These are phyloP conservation scores for Kingdonia uniflora DNA, from an alignment of 164 flowering plant genomes.

Conservation along the genomic window DNA sequence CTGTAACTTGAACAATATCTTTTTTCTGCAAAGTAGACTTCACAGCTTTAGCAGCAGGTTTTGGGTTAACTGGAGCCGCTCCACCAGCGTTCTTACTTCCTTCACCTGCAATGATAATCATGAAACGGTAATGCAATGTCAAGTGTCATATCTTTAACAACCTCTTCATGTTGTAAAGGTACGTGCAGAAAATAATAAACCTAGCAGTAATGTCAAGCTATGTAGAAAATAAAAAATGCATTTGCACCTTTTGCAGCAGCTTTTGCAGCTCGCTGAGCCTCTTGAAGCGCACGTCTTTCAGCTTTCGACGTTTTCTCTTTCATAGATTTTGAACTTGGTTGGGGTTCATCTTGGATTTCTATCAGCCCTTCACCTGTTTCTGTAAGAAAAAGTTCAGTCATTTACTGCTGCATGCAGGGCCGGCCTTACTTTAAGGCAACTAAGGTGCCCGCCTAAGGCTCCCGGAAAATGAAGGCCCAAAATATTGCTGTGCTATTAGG, in stretches of 20 bases:
- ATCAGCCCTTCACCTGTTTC: constrained; percentile 32
- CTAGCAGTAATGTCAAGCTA: too few relatives aligned
- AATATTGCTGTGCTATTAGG: too few relatives aligned
- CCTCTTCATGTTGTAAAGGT: too few relatives aligned
- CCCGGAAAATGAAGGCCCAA: too few relatives aligned
- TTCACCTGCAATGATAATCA: constrained; percentile 26
- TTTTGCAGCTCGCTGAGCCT: constrained; percentile 91
- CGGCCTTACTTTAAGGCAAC: too few relatives aligned
- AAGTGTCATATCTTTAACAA: too few relatives aligned
- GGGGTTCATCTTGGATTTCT: constrained; percentile 33
- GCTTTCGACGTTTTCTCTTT: constrained; percentile 82
- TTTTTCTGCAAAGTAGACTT: constrained; percentile 43
- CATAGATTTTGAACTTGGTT: constrained; percentile 36
- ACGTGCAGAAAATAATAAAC: too few relatives aligned
- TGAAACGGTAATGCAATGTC: background rate
- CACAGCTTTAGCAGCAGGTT: constrained; percentile 35
- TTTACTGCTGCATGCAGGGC: background rate
- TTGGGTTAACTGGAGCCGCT: constrained; percentile 25
- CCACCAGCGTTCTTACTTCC: constrained; percentile 36
- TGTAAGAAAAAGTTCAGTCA: constrained; percentile 11
- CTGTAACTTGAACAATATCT: constrained; percentile 31
- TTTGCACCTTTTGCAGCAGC: constrained; percentile 51
- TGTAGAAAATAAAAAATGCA: background rate
- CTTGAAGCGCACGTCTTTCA: constrained; percentile 90
- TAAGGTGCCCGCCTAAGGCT: too few relatives aligned